Conservation (phyloP, 108 stramenopile species). For the Pelagomonas calceolata region DNA sequence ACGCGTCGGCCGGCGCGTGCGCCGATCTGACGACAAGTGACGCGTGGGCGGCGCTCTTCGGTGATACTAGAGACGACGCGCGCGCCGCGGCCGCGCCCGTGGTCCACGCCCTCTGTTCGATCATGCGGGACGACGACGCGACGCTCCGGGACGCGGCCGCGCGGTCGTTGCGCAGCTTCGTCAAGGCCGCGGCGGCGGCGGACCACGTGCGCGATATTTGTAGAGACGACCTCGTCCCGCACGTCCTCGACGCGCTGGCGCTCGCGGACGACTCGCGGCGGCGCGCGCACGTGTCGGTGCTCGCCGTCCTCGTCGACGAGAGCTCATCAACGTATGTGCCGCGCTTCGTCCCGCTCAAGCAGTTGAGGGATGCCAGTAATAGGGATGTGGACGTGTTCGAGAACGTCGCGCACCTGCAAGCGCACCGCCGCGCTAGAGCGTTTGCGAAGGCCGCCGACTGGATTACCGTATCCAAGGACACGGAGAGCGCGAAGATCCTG, state of each 20-base stretch:
- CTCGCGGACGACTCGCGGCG: neutral
- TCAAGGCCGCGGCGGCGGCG: neutral
- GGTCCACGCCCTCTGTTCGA: too few species aligned
- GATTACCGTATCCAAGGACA: slow-evolving; percentile 14
- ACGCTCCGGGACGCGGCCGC: neutral
- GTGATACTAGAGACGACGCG: too few species aligned
- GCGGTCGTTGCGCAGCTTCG: neutral
- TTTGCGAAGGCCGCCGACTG: slow-evolving; percentile 60
- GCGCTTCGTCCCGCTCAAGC: neutral
- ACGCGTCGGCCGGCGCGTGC: too few species aligned
- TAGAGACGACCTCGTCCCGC: neutral
- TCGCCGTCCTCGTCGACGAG: neutral
- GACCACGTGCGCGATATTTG: neutral
- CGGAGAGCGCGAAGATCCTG: slow-evolving; percentile 29
- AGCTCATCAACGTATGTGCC: neutral
- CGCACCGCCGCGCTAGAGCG: slow-evolving; percentile 76
- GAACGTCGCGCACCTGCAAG: slow-evolving; percentile 83
- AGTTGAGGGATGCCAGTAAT: neutral
- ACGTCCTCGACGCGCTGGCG: neutral
- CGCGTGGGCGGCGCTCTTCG: too few species aligned
- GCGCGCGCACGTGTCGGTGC: neutral
- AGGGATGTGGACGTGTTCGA: slow-evolving; percentile 80
- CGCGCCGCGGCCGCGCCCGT: too few species aligned
- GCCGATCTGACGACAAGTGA: too few species aligned
- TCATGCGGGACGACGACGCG: neutral